A percentile compares a stretch with the other conserved stretches of the same genome.
phyloP scores from a whole-genome alignment of 768 basidiomycete genomes.

The Paxillus involutus region DNA sequence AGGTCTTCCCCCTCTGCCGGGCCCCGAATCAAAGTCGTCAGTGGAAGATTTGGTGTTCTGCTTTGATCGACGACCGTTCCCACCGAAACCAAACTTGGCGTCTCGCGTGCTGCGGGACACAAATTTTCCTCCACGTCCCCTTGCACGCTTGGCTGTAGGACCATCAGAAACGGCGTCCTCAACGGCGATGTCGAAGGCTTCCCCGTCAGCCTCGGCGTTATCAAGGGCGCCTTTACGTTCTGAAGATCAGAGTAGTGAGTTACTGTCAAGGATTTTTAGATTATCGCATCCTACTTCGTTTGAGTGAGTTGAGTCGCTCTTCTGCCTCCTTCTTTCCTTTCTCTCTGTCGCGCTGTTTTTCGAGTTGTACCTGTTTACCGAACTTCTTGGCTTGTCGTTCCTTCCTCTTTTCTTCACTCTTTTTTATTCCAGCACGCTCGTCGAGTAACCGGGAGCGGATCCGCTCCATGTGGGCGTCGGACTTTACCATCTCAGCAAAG shows the following conservation, averaged over 20 bases:
- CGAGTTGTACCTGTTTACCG: slow-evolving; percentile 95
- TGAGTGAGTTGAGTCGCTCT: slow-evolving; percentile 81
- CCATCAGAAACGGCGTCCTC: slow-evolving; percentile 85
- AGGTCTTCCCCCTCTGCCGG: slow-evolving; percentile 34
- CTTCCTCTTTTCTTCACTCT: slow-evolving; percentile 86
- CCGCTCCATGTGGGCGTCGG: slow-evolving; percentile 96
- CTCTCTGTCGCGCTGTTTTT: slow-evolving; percentile 90
- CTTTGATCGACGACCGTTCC: slow-evolving; percentile 67
- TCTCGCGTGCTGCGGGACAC: slow-evolving; percentile 66
- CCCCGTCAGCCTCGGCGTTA: slow-evolving; percentile 50
- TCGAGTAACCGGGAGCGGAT: slow-evolving; percentile 89
- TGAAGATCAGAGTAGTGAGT: slow-evolving; percentile 28
- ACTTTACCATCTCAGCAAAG: slow-evolving; percentile 99
- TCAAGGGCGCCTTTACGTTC: slow-evolving; percentile 86
- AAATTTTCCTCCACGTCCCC: slow-evolving; percentile 27
- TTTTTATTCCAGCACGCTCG: slow-evolving; percentile 86
- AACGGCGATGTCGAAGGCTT: slow-evolving; percentile 84
- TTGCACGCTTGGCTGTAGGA: slow-evolving; percentile 58
- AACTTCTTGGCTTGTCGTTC: slow-evolving; percentile 97
- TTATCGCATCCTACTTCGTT: slow-evolving; percentile 64
- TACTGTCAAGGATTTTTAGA: background rate
- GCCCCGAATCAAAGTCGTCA: slow-evolving; percentile 60
- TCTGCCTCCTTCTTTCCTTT: slow-evolving; percentile 90
- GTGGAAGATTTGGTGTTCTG: slow-evolving; percentile 82
- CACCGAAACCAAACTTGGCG: slow-evolving; percentile 81